Evolutionary conservation across 306 rosid genomes (phyloP), one percentile per base, ranked within the genome.

Genomic region (Prunus campanulata): DNA sequence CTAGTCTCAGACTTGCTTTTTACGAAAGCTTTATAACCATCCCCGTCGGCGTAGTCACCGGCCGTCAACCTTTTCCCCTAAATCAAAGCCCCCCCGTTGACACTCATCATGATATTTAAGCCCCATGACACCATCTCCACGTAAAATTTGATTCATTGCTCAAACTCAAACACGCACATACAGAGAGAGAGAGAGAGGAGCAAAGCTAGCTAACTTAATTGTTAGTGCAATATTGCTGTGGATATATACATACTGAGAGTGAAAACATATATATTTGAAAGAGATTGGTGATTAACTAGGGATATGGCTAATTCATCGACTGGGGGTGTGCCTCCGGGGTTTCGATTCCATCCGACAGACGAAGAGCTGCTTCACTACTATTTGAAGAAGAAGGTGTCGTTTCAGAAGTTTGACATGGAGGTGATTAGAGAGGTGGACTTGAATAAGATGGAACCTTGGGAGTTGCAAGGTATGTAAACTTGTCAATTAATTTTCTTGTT

Each of bases 361-460:
- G 97, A 95, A 76, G 97, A 95, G 83, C 80, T 95, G 46, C 93
- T 95, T 70, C 97, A 89, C 74, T 90, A 92, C 81, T 95, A 95
- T 83, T 80, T 95, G 89, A 92, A 88, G 91, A 95, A 90, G 92
- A 95, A 95, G 78, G 75, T 92, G 11, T 83, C 96, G 8, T 90
- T 90, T 75, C 96, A 95, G 51, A 95, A 95, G 85, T 89, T 95
- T 75, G 97, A 95, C 71, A 92, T 95, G 97, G 98, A 92, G 68
- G 98, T 95, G 67, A 86, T 95, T 39, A 73, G 97, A 79, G 98
- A 95, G 86, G 97, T 95, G 27, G 98, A 95, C 85, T 86, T 95
- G 92, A 95, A 95, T 86, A 92, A 90, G 93, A 86, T 92, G 86
- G 98, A 95, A 68, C 98, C 98, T 51, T 95, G 98, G 98, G 97